phyloP scores from a whole-genome alignment of 495 filamentous ascomycete genomes.

The Tuber melanosporum region DNA sequence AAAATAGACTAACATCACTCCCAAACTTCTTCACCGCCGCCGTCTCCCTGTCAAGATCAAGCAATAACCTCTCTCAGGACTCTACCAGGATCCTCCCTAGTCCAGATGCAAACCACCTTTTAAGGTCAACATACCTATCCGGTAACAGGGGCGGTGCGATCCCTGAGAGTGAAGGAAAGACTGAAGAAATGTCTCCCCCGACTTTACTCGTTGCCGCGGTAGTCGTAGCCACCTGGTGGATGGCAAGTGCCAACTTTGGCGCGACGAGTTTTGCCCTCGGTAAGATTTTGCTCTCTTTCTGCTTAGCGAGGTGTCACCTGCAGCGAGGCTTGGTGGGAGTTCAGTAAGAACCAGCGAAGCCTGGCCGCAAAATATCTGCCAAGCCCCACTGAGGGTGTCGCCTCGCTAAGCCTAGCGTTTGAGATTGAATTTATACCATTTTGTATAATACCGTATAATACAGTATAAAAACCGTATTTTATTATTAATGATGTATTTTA shows the following conservation, averaged over 20 bases:
- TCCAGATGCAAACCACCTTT: constrained; percentile 55
- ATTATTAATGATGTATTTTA: no score
- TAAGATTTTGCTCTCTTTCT: neutral
- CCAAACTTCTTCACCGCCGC: constrained; percentile 47
- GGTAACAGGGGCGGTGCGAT: constrained; percentile 58
- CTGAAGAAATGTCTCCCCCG: constrained; percentile 69
- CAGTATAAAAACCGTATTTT: no score
- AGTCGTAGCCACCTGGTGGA: neutral
- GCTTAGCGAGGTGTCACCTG: no score
- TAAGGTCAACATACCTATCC: constrained; percentile 69
- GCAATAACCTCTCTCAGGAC: constrained; percentile 66
- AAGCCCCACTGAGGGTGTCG: no score
- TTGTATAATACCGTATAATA: no score
- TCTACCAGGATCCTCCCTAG: constrained; percentile 56
- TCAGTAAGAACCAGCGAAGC: no score
- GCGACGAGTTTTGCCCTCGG: neutral
- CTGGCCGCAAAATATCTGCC: no score
- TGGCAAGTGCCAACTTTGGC: neutral
- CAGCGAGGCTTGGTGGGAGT: no score
- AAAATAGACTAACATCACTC: constrained; percentile 43
- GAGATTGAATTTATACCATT: no score
- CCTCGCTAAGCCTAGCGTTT: no score
- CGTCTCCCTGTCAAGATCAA: constrained; percentile 51
- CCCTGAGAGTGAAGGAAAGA: constrained; percentile 74
- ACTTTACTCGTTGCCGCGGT: neutral